Conservation (phyloP, 768 basidiomycete genomes). For the Russula sp. region DNA sequence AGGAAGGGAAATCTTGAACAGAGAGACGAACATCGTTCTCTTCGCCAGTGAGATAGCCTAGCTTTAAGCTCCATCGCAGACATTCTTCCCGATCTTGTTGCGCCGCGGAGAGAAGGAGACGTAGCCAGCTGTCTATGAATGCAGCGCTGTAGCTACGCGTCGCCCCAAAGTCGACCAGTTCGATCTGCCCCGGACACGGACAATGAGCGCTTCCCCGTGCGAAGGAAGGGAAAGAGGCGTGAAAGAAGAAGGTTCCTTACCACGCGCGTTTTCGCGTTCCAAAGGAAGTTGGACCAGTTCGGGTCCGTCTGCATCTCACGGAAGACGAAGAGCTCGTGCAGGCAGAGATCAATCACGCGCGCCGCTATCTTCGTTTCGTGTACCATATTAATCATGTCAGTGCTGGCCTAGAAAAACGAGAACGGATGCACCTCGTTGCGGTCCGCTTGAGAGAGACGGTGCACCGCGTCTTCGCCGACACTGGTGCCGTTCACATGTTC, state of each 20-base stretch:
- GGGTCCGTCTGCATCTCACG: conserved; percentile 97
- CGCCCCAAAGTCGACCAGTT: conserved; percentile 94
- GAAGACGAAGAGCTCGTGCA: conserved; percentile 87
- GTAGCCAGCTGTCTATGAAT: conserved; percentile 86
- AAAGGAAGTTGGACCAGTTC: conserved; percentile 97
- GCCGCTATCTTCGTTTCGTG: conserved; percentile 60
- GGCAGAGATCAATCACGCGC: conserved; percentile 74
- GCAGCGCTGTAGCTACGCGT: conserved; percentile 75
- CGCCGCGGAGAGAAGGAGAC: conserved; percentile 76
- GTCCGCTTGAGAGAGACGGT: conserved; percentile 51
- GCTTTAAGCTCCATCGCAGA: conserved; percentile 60
- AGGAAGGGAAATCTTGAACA: background rate
- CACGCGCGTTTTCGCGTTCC: conserved; percentile 59
- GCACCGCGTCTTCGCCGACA: conserved; percentile 57
- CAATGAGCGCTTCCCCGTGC: background rate
- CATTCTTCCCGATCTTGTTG: conserved; percentile 59
- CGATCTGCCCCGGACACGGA: conserved; percentile 41
- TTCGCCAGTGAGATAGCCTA: conserved; percentile 87
- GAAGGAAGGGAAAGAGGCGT: background rate
- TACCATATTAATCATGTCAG: background rate
- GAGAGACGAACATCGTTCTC: conserved; percentile 59
- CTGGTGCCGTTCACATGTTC: conserved; percentile 75
- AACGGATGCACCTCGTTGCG: conserved; percentile 58
- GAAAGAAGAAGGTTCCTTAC: conserved; percentile 30
- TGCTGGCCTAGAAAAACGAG: background rate